These are phyloP conservation scores for Neurospora sp. DNA, from an alignment of 495 filamentous ascomycete species.

Conservation along the genomic window DNA sequence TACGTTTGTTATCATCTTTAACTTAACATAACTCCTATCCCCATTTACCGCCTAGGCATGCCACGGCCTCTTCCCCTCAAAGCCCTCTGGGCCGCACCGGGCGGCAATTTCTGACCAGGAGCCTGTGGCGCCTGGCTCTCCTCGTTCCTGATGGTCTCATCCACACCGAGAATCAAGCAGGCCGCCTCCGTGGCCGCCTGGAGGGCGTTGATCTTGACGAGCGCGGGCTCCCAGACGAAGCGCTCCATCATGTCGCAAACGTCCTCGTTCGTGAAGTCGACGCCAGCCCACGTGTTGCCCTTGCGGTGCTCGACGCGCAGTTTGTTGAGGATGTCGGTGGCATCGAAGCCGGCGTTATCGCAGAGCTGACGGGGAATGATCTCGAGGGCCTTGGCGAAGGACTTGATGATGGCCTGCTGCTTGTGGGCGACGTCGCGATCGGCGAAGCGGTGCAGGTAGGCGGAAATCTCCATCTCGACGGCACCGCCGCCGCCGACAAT, in stretches of 20 bases:
- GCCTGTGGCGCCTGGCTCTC: slow-evolving; percentile 74
- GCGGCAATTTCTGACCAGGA: slow-evolving; percentile 68
- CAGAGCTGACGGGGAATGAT: slow-evolving; percentile 93
- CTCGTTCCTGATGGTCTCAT: slow-evolving; percentile 97
- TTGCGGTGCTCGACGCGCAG: slow-evolving; percentile 90
- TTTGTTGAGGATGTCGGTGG: slow-evolving; percentile 91
- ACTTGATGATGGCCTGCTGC: slow-evolving; percentile 95
- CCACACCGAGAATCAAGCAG: slow-evolving; percentile 90
- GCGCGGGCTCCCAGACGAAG: slow-evolving; percentile 93
- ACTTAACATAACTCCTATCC: background rate
- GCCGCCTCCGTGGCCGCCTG: slow-evolving; percentile 91
- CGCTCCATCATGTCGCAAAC: slow-evolving; percentile 83
- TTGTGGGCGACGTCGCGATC: slow-evolving; percentile 88
- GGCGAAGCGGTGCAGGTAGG: slow-evolving; percentile 82
- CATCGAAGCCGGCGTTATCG: slow-evolving; percentile 97
- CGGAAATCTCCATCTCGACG: slow-evolving; percentile 91
- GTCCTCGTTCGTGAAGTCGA: slow-evolving; percentile 88
- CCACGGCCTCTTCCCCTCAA: slow-evolving; percentile 80
- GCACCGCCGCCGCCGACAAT: slow-evolving; percentile 96
- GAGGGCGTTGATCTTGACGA: slow-evolving; percentile 96
- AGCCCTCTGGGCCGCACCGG: slow-evolving; percentile 86
- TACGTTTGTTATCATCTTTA: slow-evolving; percentile 3
- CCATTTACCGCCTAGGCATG: slow-evolving; percentile 69
- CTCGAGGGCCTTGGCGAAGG: slow-evolving; percentile 94
- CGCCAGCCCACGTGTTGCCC: slow-evolving; percentile 85